phyloP scores from a whole-genome alignment of 1,284 basidiomycete species.

The Trichosporon ovoides region DNA sequence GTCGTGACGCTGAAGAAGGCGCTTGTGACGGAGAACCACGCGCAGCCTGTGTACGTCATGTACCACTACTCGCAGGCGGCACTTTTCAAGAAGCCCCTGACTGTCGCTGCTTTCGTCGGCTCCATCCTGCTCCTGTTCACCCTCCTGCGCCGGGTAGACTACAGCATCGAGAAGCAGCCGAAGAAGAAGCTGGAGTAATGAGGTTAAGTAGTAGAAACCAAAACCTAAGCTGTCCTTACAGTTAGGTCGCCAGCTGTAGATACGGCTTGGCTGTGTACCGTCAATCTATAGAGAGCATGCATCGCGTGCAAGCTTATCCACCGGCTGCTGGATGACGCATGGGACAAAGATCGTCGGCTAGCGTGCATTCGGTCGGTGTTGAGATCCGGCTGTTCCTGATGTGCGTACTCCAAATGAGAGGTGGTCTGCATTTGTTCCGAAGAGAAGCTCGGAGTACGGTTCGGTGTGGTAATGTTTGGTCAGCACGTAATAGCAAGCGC shows the following conservation, averaged over 20 bases:
- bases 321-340: too few relatives aligned
- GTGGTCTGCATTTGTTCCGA: too few relatives aligned
- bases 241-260: slow-evolving; percentile 3
- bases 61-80: slow-evolving; percentile 73
- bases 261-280: slow-evolving; percentile 1
- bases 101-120: slow-evolving; percentile 44
- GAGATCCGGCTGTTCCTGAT: too few relatives aligned
- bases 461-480: too few relatives aligned
- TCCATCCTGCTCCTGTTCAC: slow-evolving; percentile 42
- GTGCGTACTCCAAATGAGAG: too few relatives aligned
- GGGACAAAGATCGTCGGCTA: neutral
- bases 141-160: slow-evolving; percentile 43
- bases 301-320: slow-evolving; percentile 6
- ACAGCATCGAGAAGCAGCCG: slow-evolving; percentile 38
- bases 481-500: too few relatives aligned
- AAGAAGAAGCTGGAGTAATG: neutral
- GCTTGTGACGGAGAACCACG: slow-evolving; percentile 72
- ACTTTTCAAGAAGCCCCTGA: slow-evolving; percentile 75
- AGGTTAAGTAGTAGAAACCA: neutral
- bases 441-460: too few relatives aligned
- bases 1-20: slow-evolving; percentile 67
- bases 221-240: neutral
- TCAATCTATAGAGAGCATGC: slow-evolving; percentile 11
- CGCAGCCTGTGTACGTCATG: slow-evolving; percentile 54
- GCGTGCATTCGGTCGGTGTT: too few relatives aligned